A percentile compares a stretch with the other conserved stretches of the same genome.
These are phyloP conservation scores for Annona cherimola DNA, from an alignment of 164 flowering plant species.

Conservation along the genomic window DNA sequence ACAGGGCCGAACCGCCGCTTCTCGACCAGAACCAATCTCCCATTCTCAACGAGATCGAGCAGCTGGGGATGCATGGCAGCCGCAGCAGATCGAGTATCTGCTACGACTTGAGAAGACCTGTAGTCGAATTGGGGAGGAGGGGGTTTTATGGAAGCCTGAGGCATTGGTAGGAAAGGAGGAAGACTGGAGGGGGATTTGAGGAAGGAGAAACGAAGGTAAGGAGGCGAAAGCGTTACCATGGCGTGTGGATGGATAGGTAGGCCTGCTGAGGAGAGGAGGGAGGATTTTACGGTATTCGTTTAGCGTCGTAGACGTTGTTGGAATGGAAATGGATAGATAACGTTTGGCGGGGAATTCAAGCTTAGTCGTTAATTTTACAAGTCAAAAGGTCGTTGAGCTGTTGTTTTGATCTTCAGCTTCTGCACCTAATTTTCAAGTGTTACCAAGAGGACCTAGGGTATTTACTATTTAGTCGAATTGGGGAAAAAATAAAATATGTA, in stretches of 20 bases:
- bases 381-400: too few species aligned
- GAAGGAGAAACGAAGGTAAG: conserved; percentile 17
- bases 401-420: too few species aligned
- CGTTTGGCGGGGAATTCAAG: too few species aligned
- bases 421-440: too few species aligned
- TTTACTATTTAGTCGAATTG: too few species aligned
- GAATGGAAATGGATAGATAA: too few species aligned
- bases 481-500: too few species aligned
- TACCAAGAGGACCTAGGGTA: too few species aligned
- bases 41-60: conserved; percentile 62
- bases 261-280: neutral
- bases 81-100: conserved; percentile 35
- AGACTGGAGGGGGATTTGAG: conserved; percentile 11
- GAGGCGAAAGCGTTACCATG: conserved; percentile 37
- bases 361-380: too few species aligned
- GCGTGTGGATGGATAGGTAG: neutral
- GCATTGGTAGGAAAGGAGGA: conserved; percentile 11
- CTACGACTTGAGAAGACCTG: conserved; percentile 33
- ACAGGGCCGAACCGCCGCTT: conserved; percentile 77
- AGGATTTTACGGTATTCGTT: too few species aligned
- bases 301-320: too few species aligned
- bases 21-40: conserved; percentile 53
- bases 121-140: conserved; percentile 78
- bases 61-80: conserved; percentile 54
- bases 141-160: conserved; percentile 43